Evolutionary conservation across 1,139 yeast genomes (phyloP).

Genomic region (Taphrina communis): DNA sequence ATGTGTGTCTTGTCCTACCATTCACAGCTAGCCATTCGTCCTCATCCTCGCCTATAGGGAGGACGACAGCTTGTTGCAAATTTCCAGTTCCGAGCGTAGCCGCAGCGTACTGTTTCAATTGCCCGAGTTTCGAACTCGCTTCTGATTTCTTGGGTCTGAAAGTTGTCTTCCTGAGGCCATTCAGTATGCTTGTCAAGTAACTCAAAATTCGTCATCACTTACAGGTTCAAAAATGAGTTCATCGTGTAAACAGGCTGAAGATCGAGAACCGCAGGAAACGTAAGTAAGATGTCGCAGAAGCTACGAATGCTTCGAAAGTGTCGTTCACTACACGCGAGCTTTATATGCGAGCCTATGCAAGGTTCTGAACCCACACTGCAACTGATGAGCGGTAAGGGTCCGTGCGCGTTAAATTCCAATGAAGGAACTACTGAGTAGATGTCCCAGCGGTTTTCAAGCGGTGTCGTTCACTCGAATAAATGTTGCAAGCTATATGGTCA

Average conservation of each 20-base stretch:
- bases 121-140: constrained; percentile 36
- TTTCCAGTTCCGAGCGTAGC: constrained; percentile 94
- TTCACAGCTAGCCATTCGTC: constrained; percentile 98
- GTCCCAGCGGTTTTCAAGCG: no score
- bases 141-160: constrained; percentile 40
- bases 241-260: background rate
- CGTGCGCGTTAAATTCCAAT: no score
- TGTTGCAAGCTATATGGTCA: no score
- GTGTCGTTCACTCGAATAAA: no score
- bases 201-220: background rate
- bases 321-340: no score
- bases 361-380: no score
- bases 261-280: no score
- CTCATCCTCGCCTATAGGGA: constrained; percentile 90
- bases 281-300: no score
- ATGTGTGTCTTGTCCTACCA: constrained; percentile 45
- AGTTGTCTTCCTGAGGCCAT: constrained; percentile 32
- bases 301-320: no score
- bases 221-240: constrained; percentile 38
- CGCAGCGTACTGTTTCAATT: constrained; percentile 62
- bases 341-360: no score
- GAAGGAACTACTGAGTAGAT: no score
- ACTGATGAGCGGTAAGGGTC: no score
- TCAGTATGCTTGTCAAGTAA: background rate
- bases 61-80: constrained; percentile 82